These are phyloP conservation scores for Penicillium sp. DNA, from an alignment of 2,329 filamentous ascomycete genomes.

Conservation along the genomic window DNA sequence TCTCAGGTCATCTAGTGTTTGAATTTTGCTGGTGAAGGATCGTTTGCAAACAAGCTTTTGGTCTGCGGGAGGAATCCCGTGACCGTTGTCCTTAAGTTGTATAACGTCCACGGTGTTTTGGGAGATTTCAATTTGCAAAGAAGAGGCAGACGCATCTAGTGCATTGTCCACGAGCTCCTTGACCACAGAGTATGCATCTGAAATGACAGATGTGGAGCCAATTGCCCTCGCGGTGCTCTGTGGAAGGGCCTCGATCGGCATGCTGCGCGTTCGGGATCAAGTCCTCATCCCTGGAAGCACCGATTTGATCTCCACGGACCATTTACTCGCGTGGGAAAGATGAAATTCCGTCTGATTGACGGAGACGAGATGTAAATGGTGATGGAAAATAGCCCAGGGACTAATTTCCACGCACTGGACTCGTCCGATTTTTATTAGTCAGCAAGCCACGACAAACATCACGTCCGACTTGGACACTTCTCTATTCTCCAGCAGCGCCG, in stretches of 20 bases:
- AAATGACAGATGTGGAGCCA: constrained; percentile 58
- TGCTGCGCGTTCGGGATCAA: constrained; percentile 24
- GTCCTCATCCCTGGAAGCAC: constrained; percentile 2
- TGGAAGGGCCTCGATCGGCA: constrained; percentile 50
- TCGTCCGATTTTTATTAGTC: constrained; percentile 14
- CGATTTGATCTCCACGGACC: background rate
- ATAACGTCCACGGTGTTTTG: constrained; percentile 62
- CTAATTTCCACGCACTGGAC: constrained; percentile 1
- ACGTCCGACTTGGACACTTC: constrained; percentile 9
- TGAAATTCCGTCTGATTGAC: background rate
- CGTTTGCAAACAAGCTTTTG: constrained; percentile 56
- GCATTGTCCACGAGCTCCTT: constrained; percentile 70
- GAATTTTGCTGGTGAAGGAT: constrained; percentile 66
- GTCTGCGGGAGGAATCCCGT: constrained; percentile 60
- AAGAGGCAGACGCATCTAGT: constrained; percentile 63
- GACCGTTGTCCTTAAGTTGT: constrained; percentile 65
- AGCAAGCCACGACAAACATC: constrained; percentile 19
- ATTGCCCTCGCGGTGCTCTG: constrained; percentile 51
- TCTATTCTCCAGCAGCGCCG: background rate
- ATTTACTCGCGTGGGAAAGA: background rate
- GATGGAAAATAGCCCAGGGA: constrained; percentile 1
- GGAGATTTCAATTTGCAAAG: constrained; percentile 60
- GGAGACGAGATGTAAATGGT: background rate
- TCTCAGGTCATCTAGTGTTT: constrained; percentile 56
- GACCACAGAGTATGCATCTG: constrained; percentile 58